Evolutionary conservation across 1,284 basidiomycete species (phyloP).

Genomic region (Phellopilus nigrolimitatus): DNA sequence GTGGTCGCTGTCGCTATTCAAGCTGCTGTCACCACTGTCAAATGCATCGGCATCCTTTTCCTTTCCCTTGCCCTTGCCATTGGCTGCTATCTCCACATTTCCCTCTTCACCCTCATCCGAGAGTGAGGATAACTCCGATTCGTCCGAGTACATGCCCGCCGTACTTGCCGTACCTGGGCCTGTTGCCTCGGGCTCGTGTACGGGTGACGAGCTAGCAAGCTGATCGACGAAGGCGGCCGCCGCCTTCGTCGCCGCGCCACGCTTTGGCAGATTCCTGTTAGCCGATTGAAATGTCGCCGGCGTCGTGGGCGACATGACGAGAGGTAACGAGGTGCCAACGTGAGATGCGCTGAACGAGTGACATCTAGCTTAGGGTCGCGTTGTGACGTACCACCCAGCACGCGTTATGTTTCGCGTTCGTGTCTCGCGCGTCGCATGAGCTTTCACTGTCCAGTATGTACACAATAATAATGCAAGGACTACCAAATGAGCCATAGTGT

Average conservation of each 20-base stretch:
- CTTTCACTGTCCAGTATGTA: too few relatives aligned
- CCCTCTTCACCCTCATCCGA: not conserved
- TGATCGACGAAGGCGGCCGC: not conserved
- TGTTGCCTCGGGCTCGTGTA: not conserved
- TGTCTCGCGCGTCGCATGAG: too few relatives aligned
- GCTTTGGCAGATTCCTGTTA: not conserved
- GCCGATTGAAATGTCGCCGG: not conserved
- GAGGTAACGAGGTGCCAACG: not conserved
- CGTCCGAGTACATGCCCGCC: not conserved
- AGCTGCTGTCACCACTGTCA: not conserved
- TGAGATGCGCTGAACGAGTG: not conserved
- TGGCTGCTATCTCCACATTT: not conserved
- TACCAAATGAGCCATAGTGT: not conserved
- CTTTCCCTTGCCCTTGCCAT: not conserved
- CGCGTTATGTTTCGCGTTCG: not conserved
- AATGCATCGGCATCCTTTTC: not conserved
- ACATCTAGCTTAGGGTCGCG: not conserved
- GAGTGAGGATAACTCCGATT: not conserved
- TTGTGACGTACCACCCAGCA: not conserved
- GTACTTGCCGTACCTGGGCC: not conserved
- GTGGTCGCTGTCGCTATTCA: not conserved
- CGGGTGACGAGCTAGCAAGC: not conserved
- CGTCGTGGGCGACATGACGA: not conserved
- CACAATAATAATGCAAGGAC: not conserved
- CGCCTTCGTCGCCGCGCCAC: slow-evolving; percentile 1